These are phyloP conservation scores for Aspergillus hortae DNA, from an alignment of 2,329 filamentous ascomycete genomes.

Conservation along the genomic window DNA sequence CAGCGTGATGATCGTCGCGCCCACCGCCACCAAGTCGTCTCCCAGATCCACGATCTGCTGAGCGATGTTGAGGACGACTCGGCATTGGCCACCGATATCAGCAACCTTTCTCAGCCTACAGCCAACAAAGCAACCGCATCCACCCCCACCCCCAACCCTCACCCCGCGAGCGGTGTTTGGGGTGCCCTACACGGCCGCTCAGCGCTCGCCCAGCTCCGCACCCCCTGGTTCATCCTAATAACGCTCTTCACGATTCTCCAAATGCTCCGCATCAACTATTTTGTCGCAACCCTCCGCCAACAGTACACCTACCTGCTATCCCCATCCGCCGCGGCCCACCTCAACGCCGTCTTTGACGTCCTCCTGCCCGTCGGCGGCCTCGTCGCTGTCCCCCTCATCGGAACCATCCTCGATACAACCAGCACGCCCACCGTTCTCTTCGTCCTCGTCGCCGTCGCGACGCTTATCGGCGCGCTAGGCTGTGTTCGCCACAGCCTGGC, in stretches of 20 bases:
- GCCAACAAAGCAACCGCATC: slow-evolving; percentile 1
- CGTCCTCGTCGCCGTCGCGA: slow-evolving; percentile 67
- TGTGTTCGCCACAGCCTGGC: slow-evolving; percentile 67
- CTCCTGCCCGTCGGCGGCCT: slow-evolving; percentile 79
- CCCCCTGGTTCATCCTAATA: slow-evolving; percentile 83
- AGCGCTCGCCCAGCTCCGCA: slow-evolving; percentile 68
- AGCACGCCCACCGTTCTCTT: slow-evolving; percentile 68
- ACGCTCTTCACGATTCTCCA: slow-evolving; percentile 74
- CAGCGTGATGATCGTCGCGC: slow-evolving; percentile 54
- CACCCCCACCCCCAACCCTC: slow-evolving; percentile 25
- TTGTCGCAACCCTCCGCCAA: slow-evolving; percentile 78
- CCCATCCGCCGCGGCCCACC: slow-evolving; percentile 56
- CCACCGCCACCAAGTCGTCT: slow-evolving; percentile 60
- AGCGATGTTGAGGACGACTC: slow-evolving; percentile 40
- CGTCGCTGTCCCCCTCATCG: slow-evolving; percentile 82
- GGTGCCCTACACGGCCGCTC: slow-evolving; percentile 74
- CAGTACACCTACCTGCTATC: slow-evolving; percentile 78
- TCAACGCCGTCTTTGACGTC: slow-evolving; percentile 86
- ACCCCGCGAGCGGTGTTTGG: slow-evolving; percentile 52
- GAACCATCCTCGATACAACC: slow-evolving; percentile 71
- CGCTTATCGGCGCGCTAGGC: slow-evolving; percentile 71
- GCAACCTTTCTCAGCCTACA: slow-evolving; percentile 1
- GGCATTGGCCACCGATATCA: not conserved
- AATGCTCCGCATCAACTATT: slow-evolving; percentile 80
- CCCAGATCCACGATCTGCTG: slow-evolving; percentile 70